phyloP scores from a whole-genome alignment of 495 filamentous ascomycete genomes.

The Neurospora tetrasperma region DNA sequence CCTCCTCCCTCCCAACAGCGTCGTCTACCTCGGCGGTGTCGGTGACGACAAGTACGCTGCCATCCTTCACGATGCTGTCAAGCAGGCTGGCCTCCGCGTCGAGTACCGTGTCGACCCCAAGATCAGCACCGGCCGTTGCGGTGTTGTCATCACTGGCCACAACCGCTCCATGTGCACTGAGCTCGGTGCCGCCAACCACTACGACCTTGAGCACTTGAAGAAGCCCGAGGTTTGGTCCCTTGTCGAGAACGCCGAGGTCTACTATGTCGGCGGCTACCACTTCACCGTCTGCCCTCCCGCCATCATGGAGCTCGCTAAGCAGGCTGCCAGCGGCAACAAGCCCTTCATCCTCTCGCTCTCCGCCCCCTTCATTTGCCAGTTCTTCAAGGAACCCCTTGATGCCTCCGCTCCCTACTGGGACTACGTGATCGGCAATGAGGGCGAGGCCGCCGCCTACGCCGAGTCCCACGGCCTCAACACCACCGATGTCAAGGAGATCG shows the following conservation, averaged over 20 bases:
- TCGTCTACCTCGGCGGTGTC: conserved; percentile 87
- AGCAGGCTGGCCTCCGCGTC: conserved; percentile 74
- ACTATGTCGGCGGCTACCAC: conserved; percentile 85
- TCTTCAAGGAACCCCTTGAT: conserved; percentile 95
- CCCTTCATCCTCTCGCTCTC: conserved; percentile 79
- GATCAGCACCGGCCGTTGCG: conserved; percentile 82
- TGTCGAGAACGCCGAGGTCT: conserved; percentile 76
- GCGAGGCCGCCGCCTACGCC: conserved; percentile 78
- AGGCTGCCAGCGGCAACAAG: conserved; percentile 85
- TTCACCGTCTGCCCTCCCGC: conserved; percentile 76
- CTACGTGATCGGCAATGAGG: conserved; percentile 95
- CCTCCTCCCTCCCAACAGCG: conserved; percentile 74
- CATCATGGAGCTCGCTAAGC: conserved; percentile 75
- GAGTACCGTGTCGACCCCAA: conserved; percentile 85
- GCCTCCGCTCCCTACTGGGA: conserved; percentile 82
- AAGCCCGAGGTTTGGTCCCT: conserved; percentile 80
- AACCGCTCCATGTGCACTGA: conserved; percentile 91
- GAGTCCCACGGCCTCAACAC: conserved; percentile 65
- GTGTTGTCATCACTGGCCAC: conserved; percentile 91
- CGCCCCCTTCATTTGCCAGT: conserved; percentile 90
- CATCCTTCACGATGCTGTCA: conserved; percentile 64
- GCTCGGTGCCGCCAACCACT: conserved; percentile 91
- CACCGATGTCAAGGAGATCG: conserved; percentile 73
- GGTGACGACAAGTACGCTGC: conserved; percentile 87
- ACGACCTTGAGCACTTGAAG: conserved; percentile 90